Evolutionary conservation across 2,329 filamentous ascomycete genomes (phyloP).

Genomic region (Phaeoacremonium minimum): DNA sequence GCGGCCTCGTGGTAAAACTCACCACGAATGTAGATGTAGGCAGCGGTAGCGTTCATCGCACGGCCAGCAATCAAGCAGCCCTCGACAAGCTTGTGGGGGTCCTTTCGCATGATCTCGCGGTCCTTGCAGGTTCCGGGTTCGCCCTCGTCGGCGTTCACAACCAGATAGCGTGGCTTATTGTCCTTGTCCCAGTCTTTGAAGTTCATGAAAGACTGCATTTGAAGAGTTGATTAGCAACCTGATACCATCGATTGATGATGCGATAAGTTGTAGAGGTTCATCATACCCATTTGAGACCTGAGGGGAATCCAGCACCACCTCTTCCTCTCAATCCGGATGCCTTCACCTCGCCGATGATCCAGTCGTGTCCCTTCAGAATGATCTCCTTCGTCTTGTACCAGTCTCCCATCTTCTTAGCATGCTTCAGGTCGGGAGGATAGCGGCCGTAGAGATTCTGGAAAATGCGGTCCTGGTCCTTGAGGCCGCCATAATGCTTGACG

Average conservation of each 20-base stretch:
- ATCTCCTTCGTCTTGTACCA: constrained; percentile 99
- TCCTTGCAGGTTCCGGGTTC: constrained; percentile 99
- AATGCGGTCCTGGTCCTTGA: constrained; percentile 96
- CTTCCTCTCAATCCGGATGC: constrained; percentile 90
- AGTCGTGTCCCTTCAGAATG: constrained; percentile 92
- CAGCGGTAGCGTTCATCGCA: constrained; percentile 97
- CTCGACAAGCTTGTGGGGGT: constrained; percentile 97
- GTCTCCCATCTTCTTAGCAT: constrained; percentile 95
- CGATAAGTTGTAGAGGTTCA: too few relatives aligned
- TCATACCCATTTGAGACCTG: constrained; percentile 96
- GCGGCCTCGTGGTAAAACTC: constrained; percentile 97
- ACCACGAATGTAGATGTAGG: constrained; percentile 99
- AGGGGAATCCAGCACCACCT: constrained; percentile 96
- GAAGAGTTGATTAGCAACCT: constrained; percentile 14
- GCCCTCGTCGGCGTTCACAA: constrained; percentile 98
- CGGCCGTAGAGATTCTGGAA: constrained; percentile 98
- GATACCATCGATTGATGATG: not conserved
- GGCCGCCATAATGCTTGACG: constrained; percentile 74
- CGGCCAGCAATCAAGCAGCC: constrained; percentile 93
- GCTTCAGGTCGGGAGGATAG: constrained; percentile 86
- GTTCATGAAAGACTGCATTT: constrained; percentile 92
- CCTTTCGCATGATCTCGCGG: constrained; percentile 99
- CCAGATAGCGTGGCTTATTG: constrained; percentile 88
- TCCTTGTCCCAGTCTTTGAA: constrained; percentile 99
- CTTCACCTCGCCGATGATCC: constrained; percentile 98